Base-by-base conservation (phyloP, 768 basidiomycete genomes). In the Trametes sanguinea region DNA sequence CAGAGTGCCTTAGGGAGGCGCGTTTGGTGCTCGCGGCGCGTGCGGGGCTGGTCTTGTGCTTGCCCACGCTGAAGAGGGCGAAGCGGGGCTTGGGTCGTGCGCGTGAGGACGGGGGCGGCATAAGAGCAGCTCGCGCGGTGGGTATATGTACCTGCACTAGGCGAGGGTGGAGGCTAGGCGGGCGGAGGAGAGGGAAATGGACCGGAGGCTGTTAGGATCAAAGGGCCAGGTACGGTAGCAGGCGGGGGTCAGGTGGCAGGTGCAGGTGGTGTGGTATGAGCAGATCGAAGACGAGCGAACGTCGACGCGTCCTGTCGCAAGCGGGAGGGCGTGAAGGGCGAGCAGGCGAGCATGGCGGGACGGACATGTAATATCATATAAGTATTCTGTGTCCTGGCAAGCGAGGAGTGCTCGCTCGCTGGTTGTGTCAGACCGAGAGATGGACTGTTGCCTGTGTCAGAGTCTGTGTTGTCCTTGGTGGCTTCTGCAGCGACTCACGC, bases 31-130 rank as follows among this genome's bases (percentile, higher is more conserved):
- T 64, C 17, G 63, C 63, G 5, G 53, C 40, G 11, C 58, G 63
- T 1, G 63, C 63, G 13, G 63, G 63, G 37, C 58, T 64, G 27
- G 57, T 13, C 44, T 60, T 64, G 57, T 55, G 51, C 50, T 30
- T 60, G 45, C 58, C 58, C 33, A 64, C 63, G 22, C 40, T 43
- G 54, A 64, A 64, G 47, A 60, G 56, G 27, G n/a, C 52, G 30
- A 48, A 53, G 46, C 62, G 62, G 17, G 62, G 32, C 32, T 58
- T 63, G 22, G 22, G 22, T 22, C 22, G 22, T 8, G 51, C 7
- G 13, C 44, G 44, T 6, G 57, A 6, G 10, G 14, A 6, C n/a
- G 50, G 48, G 10, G 8, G 29, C 33, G 61, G 32, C 55, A 56
- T 44, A 17, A 40, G 22, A n/a, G 22, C 22, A 22, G 32, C 29